Evolutionary conservation across 352 stramenopile species (phyloP).

Genomic region (Phytopythium montanum): DNA sequence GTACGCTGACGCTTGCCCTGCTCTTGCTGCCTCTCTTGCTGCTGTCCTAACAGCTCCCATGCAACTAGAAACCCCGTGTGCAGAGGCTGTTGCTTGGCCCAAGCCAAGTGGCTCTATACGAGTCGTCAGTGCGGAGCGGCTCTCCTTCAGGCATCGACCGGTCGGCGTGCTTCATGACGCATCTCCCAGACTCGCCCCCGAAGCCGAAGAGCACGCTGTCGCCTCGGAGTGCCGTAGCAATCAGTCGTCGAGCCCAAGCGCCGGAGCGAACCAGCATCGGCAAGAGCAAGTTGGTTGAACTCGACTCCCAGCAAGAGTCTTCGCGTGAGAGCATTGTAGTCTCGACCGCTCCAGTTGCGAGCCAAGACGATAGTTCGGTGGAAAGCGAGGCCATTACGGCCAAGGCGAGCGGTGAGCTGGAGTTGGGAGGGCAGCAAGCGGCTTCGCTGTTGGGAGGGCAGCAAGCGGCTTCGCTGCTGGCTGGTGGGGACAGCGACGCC

Average conservation of each 20-base stretch:
- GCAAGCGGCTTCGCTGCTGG: not conserved
- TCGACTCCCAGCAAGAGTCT: not conserved
- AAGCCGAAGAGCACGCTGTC: constrained; percentile 6
- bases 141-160: not conserved
- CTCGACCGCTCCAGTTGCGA: not conserved
- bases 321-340: not conserved
- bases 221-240: not conserved
- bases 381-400: not conserved
- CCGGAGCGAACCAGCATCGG: not conserved
- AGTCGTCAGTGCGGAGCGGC: not conserved
- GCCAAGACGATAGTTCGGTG: not conserved
- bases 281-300: not conserved
- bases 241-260: not conserved
- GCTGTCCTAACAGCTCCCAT: not conserved
- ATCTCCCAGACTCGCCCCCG: constrained; percentile 53
- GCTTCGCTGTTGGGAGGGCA: not conserved
- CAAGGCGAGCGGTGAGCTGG: no score
- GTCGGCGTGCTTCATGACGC: constrained; percentile 34
- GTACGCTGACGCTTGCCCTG: not conserved
- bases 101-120: constrained; percentile 15
- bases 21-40: not conserved
- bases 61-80: constrained; percentile 36
- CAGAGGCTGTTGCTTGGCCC: constrained; percentile 28
- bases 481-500: not conserved
- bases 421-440: not conserved